phyloP scores from a whole-genome alignment of 129 eudicot genomes.

The Artemisia argyi region DNA sequence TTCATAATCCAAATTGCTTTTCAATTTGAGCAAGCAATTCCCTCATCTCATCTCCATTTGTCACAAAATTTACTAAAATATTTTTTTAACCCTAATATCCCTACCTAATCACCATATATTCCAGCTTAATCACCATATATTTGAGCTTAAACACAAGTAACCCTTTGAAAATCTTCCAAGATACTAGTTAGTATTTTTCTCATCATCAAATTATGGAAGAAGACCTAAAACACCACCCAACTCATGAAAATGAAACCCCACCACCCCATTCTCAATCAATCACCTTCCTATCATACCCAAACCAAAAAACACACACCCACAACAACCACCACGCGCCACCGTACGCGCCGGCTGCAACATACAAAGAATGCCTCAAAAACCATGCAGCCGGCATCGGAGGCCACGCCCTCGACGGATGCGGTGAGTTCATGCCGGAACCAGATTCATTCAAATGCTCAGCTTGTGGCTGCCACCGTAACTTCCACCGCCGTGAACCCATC shows the following conservation, averaged over 20 bases:
- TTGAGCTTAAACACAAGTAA: constrained; percentile 21
- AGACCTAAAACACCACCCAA: constrained; percentile 45
- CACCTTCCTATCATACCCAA: constrained; percentile 38
- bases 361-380: constrained; percentile 76
- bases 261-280: constrained; percentile 41
- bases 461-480: constrained; percentile 93
- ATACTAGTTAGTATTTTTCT: neutral
- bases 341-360: constrained; percentile 27
- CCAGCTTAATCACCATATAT: constrained; percentile 20
- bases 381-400: constrained; percentile 80
- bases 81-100: neutral
- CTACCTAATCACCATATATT: constrained; percentile 20
- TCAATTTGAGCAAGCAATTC: constrained; percentile 30
- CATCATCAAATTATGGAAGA: constrained; percentile 27
- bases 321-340: constrained; percentile 32
- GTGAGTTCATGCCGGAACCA: constrained; percentile 73
- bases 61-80: neutral
- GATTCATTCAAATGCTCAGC: constrained; percentile 71
- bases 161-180: constrained; percentile 9
- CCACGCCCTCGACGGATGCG: constrained; percentile 90
- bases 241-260: constrained; percentile 57
- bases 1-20: constrained; percentile 27
- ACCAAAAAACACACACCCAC: constrained; percentile 42
- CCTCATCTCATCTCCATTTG: constrained; percentile 21
- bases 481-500: constrained; percentile 75